Evolutionary conservation across 164 flowering plant genomes (phyloP).

Genomic region (Sedum album): DNA sequence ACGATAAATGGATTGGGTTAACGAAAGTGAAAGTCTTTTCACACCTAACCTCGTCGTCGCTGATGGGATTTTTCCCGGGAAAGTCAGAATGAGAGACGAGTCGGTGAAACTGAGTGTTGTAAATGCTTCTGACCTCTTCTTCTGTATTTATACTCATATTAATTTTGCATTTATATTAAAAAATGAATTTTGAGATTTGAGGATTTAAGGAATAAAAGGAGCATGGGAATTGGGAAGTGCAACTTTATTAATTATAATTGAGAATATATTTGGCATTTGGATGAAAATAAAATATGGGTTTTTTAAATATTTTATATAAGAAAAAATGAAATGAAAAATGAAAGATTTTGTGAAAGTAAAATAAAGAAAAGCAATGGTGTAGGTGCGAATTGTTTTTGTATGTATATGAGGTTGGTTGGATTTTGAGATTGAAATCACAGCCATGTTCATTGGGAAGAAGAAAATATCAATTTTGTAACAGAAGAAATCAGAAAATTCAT

Average conservation of each 20-base stretch:
- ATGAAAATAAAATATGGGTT: background rate
- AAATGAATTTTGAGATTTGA: no score
- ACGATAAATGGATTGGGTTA: background rate
- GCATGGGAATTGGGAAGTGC: no score
- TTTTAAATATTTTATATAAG: background rate
- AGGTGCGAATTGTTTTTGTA: background rate
- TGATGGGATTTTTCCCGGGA: background rate
- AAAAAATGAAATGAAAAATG: background rate
- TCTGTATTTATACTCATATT: no score
- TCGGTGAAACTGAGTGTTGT: background rate
- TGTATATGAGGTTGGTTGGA: background rate
- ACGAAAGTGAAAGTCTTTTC: background rate
- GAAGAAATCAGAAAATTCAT: no score
- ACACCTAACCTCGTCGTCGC: background rate
- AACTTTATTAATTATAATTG: no score
- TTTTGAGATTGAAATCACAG: background rate
- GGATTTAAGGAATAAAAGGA: no score
- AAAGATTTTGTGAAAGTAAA: background rate
- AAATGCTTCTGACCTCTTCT: background rate
- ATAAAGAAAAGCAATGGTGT: background rate
- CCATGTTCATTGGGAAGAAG: background rate
- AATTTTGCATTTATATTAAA: no score
- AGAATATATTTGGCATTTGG: background rate
- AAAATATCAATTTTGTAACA: background rate
- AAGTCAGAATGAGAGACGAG: conserved; percentile 1